phyloP scores from a whole-genome alignment of 2,329 filamentous ascomycete genomes.

The Nemania serpens region DNA sequence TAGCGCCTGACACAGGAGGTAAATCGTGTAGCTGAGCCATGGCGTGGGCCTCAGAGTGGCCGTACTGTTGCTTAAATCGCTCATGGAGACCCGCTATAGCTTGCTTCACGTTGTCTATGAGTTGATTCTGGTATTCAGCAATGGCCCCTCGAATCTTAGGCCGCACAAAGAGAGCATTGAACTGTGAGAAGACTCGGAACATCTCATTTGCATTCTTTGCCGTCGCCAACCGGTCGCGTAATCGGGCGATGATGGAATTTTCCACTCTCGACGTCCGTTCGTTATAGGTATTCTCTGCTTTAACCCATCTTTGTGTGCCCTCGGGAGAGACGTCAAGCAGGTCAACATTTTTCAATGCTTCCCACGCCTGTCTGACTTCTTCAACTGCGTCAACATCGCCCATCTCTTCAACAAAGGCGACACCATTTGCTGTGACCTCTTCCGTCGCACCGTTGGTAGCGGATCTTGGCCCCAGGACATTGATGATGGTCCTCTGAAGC shows the following conservation, averaged over 20 bases:
- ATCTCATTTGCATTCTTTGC: conserved; percentile 99
- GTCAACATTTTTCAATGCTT: conserved; percentile 91
- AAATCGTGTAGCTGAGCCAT: conserved; percentile 98
- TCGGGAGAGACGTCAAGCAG: conserved; percentile 89
- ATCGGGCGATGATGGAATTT: conserved; percentile 95
- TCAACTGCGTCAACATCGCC: conserved; percentile 96
- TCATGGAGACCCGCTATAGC: conserved; percentile 93
- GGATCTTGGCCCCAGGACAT: conserved; percentile 83
- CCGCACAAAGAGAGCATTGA: conserved; percentile 96
- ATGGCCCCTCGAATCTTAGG: conserved; percentile 99
- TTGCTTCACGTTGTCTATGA: conserved; percentile 97
- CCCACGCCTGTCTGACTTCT: conserved; percentile 93
- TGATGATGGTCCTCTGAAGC: conserved; percentile 92
- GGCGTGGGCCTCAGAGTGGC: conserved; percentile 93
- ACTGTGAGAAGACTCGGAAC: conserved; percentile 99
- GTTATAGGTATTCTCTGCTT: conserved; percentile 94
- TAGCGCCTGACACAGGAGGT: conserved; percentile 92
- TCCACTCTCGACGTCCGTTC: conserved; percentile 96
- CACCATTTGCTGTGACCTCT: conserved; percentile 59
- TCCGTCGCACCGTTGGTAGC: conserved; percentile 60
- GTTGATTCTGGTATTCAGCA: conserved; percentile 94
- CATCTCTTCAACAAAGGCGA: conserved; percentile 86
- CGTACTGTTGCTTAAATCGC: conserved; percentile 98
- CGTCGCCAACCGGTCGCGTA: conserved; percentile 89
- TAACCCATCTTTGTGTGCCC: conserved; percentile 89